Conservation (phyloP, 1,139 yeast genomes). For the Candida sp. region DNA sequence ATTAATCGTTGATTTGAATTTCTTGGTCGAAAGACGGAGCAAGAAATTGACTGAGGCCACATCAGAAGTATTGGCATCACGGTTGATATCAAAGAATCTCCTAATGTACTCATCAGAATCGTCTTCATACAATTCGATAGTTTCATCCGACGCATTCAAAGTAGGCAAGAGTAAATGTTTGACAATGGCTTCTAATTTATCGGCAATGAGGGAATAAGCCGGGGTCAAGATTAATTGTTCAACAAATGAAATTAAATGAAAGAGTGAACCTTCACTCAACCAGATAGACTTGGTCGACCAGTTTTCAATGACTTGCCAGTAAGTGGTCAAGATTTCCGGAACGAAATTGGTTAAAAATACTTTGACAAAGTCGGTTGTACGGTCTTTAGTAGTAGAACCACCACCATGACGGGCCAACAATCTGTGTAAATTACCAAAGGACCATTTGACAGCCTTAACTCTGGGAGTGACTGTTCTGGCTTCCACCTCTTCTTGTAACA, state of each 20-base stretch:
- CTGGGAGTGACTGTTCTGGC: slow-evolving; percentile 41
- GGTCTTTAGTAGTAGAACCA: slow-evolving; percentile 37
- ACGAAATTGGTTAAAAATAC: slow-evolving; percentile 50
- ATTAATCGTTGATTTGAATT: slow-evolving; percentile 43
- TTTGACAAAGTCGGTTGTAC: slow-evolving; percentile 38
- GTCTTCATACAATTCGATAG: slow-evolving; percentile 63
- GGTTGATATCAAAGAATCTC: slow-evolving; percentile 64
- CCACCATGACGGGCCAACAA: slow-evolving; percentile 57
- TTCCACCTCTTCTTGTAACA: slow-evolving; percentile 36
- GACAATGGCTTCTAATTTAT: slow-evolving; percentile 56
- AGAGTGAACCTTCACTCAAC: slow-evolving; percentile 59
- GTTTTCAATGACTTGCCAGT: slow-evolving; percentile 55
- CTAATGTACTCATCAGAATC: slow-evolving; percentile 75
- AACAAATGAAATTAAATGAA: slow-evolving; percentile 60
- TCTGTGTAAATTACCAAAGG: slow-evolving; percentile 64
- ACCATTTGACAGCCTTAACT: slow-evolving; percentile 69
- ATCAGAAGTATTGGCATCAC: slow-evolving; percentile 74
- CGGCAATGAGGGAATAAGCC: slow-evolving; percentile 51
- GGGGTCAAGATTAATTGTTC: slow-evolving; percentile 58
- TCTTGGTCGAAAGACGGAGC: slow-evolving; percentile 43
- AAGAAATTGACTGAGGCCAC: slow-evolving; percentile 80
- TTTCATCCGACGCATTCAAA: slow-evolving; percentile 51
- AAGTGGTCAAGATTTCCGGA: slow-evolving; percentile 58
- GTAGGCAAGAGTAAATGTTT: slow-evolving; percentile 63
- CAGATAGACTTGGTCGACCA: slow-evolving; percentile 59